A percentile compares a stretch with the other conserved stretches of the same genome.
phyloP scores from a whole-genome alignment of 192 early-diverging fungal genomes.

The Radiomyces spectabilis region DNA sequence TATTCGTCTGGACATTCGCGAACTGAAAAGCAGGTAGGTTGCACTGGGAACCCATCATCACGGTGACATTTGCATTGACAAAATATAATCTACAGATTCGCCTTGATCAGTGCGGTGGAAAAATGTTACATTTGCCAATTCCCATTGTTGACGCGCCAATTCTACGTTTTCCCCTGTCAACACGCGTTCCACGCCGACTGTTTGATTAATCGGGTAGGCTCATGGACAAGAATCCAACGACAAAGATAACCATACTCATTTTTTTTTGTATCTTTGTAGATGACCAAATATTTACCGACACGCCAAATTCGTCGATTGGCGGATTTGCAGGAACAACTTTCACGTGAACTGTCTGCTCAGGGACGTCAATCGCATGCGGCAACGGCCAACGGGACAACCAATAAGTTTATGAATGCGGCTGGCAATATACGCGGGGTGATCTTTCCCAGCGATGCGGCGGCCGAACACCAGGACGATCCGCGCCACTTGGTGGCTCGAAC shows the following conservation, averaged over 20 bases:
- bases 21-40: conserved; percentile 70
- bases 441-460: conserved; percentile 20
- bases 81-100: conserved; percentile 36
- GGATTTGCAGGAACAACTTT: conserved; percentile 49
- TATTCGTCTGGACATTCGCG: conserved; percentile 86
- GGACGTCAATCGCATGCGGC: too few relatives aligned
- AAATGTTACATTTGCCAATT: conserved; percentile 71
- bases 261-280: conserved; percentile 8
- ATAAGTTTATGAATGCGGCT: conserved; percentile 26
- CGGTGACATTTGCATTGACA: background rate
- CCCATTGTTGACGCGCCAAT: conserved; percentile 78
- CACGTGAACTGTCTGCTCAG: too few relatives aligned
- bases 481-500: conserved; percentile 32
- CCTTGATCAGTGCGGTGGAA: conserved; percentile 60
- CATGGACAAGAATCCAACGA: background rate
- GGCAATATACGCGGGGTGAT: conserved; percentile 38
- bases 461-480: conserved; percentile 34
- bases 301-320: conserved; percentile 39
- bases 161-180: conserved; percentile 94
- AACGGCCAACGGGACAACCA: conserved; percentile 7
- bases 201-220: conserved; percentile 60
- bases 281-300: conserved; percentile 28
- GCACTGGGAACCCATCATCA: conserved; percentile 1
- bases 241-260: conserved; percentile 7
- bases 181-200: conserved; percentile 95